Evolutionary conservation across 2,329 filamentous ascomycete genomes (phyloP).

Genomic region (Talaromyces sp.): DNA sequence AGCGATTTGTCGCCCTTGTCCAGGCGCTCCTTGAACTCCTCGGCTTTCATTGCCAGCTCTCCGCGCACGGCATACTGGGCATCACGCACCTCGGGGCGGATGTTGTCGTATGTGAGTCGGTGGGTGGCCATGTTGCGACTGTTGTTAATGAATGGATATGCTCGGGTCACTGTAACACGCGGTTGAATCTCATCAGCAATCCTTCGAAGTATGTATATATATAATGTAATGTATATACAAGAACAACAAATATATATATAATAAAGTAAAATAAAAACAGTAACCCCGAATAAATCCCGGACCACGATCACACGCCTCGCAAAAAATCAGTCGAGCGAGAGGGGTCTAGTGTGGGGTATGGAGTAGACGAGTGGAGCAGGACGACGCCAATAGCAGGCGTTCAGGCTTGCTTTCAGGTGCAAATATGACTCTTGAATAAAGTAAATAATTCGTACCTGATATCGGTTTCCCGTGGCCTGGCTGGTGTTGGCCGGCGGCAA

Average conservation of each 20-base stretch:
- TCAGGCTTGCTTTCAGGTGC: not conserved
- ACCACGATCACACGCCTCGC: not conserved
- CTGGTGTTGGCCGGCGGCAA: not conserved
- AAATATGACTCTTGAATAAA: not conserved
- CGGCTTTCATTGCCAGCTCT: conserved; percentile 88
- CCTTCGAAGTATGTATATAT: not conserved
- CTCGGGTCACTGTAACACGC: not conserved
- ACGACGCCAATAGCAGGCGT: not conserved
- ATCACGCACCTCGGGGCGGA: conserved; percentile 81
- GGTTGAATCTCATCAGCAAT: not conserved
- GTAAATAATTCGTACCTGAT: not conserved
- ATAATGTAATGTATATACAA: not conserved
- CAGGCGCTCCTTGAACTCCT: conserved; percentile 77
- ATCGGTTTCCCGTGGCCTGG: not conserved
- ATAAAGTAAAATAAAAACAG: not conserved
- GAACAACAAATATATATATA: not conserved
- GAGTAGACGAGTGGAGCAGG: conserved; percentile 7
- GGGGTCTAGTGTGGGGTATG: conserved; percentile 11
- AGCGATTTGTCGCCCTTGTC: conserved; percentile 51
- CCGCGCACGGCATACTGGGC: conserved; percentile 96
- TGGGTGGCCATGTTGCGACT: conserved; percentile 46
- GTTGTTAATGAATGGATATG: conserved; percentile 13
- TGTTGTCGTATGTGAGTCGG: conserved; percentile 72
- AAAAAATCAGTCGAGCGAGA: not conserved
- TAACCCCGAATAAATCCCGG: not conserved